Conservation (phyloP, 2,329 filamentous ascomycete genomes). For the Neopestalotiopsis sp. region DNA sequence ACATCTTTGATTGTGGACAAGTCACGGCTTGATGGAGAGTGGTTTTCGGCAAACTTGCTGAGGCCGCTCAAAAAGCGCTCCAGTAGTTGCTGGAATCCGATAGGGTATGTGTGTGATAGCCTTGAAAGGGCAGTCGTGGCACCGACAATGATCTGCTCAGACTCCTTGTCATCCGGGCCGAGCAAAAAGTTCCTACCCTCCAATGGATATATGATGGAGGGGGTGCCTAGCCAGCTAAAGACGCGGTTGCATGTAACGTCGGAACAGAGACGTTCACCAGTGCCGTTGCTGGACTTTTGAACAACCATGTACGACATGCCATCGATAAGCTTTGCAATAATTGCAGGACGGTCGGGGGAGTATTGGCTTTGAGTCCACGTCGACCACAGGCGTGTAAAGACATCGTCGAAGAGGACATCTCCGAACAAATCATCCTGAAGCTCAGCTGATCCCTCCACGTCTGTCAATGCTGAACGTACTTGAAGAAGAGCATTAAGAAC, state of each 20-base stretch:
- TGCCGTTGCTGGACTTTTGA: constrained; percentile 29
- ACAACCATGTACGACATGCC: constrained; percentile 34
- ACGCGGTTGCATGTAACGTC: constrained; percentile 33
- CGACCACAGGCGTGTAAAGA: constrained; percentile 34
- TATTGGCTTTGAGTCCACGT: constrained; percentile 24
- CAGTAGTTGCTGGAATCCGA: constrained; percentile 37
- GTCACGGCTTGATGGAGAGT: constrained; percentile 40
- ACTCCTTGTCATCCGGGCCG: constrained; percentile 15
- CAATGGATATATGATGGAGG: constrained; percentile 32
- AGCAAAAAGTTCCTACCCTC: constrained; percentile 26
- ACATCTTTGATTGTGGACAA: not conserved
- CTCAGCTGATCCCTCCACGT: not conserved
- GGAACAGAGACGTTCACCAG: constrained; percentile 31
- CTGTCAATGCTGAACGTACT: constrained; percentile 31
- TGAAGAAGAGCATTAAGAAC: constrained; percentile 56
- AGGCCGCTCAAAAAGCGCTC: constrained; percentile 33
- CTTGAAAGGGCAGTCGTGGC: constrained; percentile 32
- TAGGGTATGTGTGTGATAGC: constrained; percentile 34
- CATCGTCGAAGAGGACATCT: constrained; percentile 33
- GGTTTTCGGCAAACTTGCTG: constrained; percentile 28
- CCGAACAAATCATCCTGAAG: constrained; percentile 36
- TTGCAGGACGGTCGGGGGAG: constrained; percentile 27
- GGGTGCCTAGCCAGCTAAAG: constrained; percentile 31
- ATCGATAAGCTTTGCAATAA: constrained; percentile 34
- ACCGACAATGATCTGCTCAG: constrained; percentile 30